phyloP scores from a whole-genome alignment of 2,329 filamentous ascomycete species.

The Capronia epimyces region DNA sequence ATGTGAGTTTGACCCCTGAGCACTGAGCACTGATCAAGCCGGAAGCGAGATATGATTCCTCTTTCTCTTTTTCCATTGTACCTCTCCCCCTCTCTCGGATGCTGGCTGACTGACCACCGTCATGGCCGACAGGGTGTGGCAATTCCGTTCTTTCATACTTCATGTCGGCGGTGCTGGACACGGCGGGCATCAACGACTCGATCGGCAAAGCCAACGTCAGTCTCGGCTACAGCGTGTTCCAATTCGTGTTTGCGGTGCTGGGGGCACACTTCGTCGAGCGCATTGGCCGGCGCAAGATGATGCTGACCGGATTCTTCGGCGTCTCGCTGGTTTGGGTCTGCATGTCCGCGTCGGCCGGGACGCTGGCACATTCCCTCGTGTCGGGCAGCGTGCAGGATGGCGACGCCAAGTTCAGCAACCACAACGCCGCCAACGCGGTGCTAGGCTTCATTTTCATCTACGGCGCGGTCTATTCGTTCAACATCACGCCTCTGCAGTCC shows the following conservation, averaged over 20 bases:
- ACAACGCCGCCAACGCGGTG: slow-evolving; percentile 42
- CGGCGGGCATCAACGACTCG: slow-evolving; percentile 47
- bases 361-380: slow-evolving; percentile 29
- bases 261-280: slow-evolving; percentile 56
- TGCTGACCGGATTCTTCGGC: slow-evolving; percentile 50
- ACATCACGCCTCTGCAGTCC: slow-evolving; percentile 45
- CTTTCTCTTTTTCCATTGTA: too few species aligned
- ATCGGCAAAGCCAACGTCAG: slow-evolving; percentile 51
- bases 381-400: slow-evolving; percentile 23
- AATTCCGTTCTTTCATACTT: slow-evolving; percentile 49
- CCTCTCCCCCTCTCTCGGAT: neutral
- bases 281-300: slow-evolving; percentile 54
- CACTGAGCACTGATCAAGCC: too few species aligned
- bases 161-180: slow-evolving; percentile 48
- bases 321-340: slow-evolving; percentile 48
- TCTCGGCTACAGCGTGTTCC: slow-evolving; percentile 51
- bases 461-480: slow-evolving; percentile 49
- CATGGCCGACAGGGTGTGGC: slow-evolving; percentile 27
- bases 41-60: too few species aligned
- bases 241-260: slow-evolving; percentile 50
- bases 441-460: slow-evolving; percentile 54
- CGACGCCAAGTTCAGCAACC: slow-evolving; percentile 33
- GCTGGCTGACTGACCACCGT: neutral
- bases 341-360: slow-evolving; percentile 45
- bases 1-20: too few species aligned